Base-by-base conservation (phyloP, 2,329 filamentous ascomycete species). In the Helicocarpus griseus region DNA sequence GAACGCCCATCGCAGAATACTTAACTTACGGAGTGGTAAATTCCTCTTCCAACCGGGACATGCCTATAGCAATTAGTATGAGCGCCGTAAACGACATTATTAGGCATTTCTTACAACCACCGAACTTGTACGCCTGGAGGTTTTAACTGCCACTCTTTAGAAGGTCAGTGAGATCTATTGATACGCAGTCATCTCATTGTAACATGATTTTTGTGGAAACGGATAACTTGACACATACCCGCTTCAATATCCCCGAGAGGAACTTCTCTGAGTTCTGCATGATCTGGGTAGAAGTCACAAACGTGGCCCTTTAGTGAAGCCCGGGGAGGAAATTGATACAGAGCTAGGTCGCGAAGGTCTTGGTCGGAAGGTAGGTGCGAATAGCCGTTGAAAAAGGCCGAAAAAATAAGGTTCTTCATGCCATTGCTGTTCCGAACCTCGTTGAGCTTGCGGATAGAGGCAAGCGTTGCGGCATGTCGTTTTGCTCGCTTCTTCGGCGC, bases 341-440 rank as follows among this genome's bases (percentile, higher is more conserved):
- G 11, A 47, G 31, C 45, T 13, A 47, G 31, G 33, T 47, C 31
- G 8, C 31, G 45, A 19, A 47, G 45, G 22, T 47, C 29, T 14
- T 47, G 45, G n/a, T 47, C 45, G 1, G 45, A 36, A 35, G 45
- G 45, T 14, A 47, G 31, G 36, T 26, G 29, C 14, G 29, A 24
- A 36, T 47, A 47, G 13, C 45, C 45, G 26, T 26, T 47, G 8
- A 47, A 36, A 26, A 47, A 22, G 2, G 45, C 22, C 2, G 45
- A 47, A 21, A 47, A 35, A 35, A 47, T 17, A 24, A 47, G 45
- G 33, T 47, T 35, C 5, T 47, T 47, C 45, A 47, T 47, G 29
- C 45, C 45, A 33, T 36, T 36, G 14, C 45, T 47, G 8, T 36
- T 47, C 9, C 31, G 29, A 19, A 35, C 45, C 31, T 47, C 45